Evolutionary conservation across 208 protist genomes (phyloP), one percentile per base, ranked within the genome.

Genomic region (Trypanosoma rangeli): DNA sequence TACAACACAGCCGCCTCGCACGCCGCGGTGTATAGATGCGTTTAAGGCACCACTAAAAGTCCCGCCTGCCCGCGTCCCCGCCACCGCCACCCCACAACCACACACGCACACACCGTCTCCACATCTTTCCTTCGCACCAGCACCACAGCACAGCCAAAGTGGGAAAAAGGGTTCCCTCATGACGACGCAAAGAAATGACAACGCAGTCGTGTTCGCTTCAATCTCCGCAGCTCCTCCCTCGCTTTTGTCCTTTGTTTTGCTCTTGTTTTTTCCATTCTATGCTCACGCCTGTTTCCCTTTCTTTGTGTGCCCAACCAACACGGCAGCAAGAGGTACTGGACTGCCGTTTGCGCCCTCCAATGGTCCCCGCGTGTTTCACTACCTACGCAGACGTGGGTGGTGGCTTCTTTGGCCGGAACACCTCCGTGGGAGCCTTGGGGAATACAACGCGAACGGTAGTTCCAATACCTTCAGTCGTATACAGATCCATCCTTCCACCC

Each of bases 361-460:
- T 42, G 10, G 7, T 10, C 42, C 15, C 42, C 7, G 1, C 42
- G 42, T 46, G 8, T 16, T 9, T 1, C 42, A 5, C 8, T 1
- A n/a, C 31, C 18, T 56, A 63, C 16, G 13, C 24, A 37, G n/a
- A 55, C 8, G 29, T 28, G 13, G 52, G 5, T 0, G 18, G 33
- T 18, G 20, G 39, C 0, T 24, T 10, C 24, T 18, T 37, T 13
- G 82, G 72, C n/a, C 86, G 59, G 12, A 93, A 72, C 0, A 83
- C 72, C 64, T 96, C 90, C 1, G 73, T 74, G 0, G 90, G 84
- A 1, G 78, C 71, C 49, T 92, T 96, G 9, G 90, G 90, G 58
- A 89, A 93, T 5, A 77, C 82, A 12, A 96, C 83, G 16, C 90
- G 90, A n/a, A 86, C 84, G 5, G 87, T 92, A n/a, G 90, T 90